Evolutionary conservation across 257 asterid species (phyloP).

Genomic region (Solanum chiquidenum): DNA sequence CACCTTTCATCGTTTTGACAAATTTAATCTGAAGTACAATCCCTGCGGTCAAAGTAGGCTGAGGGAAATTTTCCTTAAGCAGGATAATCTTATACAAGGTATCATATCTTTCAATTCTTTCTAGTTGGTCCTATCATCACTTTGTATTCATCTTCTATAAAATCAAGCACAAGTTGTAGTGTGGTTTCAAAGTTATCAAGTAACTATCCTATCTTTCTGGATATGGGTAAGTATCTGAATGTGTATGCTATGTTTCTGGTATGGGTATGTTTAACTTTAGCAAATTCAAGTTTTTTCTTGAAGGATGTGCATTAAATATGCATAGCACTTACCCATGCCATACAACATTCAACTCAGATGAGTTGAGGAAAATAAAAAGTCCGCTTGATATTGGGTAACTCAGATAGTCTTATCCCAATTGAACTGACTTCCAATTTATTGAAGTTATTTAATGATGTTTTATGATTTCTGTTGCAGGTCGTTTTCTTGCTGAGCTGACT

Average conservation of each 20-base stretch:
- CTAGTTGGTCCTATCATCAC: neutral
- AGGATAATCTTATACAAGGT: conserved; percentile 99
- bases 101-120: conserved; percentile 5
- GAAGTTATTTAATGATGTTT: neutral
- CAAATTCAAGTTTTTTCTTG: neutral
- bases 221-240: neutral
- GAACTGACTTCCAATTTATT: neutral
- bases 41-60: conserved; percentile 99
- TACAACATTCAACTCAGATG: neutral
- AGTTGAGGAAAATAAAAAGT: neutral
- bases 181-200: neutral
- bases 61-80: conserved; percentile 93
- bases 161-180: neutral
- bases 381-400: neutral
- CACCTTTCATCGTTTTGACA: conserved; percentile 99
- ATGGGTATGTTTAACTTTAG: neutral
- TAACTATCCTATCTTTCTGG: neutral
- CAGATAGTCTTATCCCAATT: neutral
- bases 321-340: neutral
- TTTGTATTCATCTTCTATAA: neutral
- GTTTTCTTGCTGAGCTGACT: conserved; percentile 90
- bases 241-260: neutral
- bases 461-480: conserved; percentile 50
- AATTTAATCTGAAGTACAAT: conserved; percentile 91
- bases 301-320: neutral